These are phyloP conservation scores for Gossypium lobatum DNA, from an alignment of 441 rosid species.

Conservation along the genomic window DNA sequence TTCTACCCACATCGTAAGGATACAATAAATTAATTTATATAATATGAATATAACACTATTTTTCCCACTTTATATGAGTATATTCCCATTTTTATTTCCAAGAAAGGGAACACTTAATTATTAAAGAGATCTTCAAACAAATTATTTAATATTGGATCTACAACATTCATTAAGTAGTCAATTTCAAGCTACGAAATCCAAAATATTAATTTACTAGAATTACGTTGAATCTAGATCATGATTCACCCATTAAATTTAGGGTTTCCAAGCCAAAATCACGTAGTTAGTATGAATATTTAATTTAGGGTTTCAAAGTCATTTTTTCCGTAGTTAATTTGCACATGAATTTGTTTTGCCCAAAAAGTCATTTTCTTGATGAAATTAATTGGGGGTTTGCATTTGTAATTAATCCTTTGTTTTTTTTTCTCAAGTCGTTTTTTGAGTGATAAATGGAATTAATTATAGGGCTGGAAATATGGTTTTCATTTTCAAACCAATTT, in stretches of 20 bases:
- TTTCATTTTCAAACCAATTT: background rate
- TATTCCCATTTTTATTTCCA: background rate
- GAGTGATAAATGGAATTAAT: background rate
- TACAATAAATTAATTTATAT: too few species aligned
- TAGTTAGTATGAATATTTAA: background rate
- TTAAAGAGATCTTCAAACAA: background rate
- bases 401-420: background rate
- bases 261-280: background rate
- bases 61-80: background rate
- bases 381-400: background rate
- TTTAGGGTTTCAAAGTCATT: background rate
- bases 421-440: background rate
- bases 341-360: background rate
- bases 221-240: background rate
- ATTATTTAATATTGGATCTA: background rate
- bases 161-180: conserved; percentile 8
- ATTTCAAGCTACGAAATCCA: background rate
- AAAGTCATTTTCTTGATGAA: background rate
- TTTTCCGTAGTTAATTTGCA: background rate
- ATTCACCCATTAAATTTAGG: background rate
- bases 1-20: too few species aligned
- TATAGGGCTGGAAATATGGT: background rate
- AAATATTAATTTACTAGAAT: background rate
- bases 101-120: background rate
- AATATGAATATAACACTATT: background rate